Base-by-base conservation (phyloP, 257 asterid genomes). In the Linderniella brevidens region DNA sequence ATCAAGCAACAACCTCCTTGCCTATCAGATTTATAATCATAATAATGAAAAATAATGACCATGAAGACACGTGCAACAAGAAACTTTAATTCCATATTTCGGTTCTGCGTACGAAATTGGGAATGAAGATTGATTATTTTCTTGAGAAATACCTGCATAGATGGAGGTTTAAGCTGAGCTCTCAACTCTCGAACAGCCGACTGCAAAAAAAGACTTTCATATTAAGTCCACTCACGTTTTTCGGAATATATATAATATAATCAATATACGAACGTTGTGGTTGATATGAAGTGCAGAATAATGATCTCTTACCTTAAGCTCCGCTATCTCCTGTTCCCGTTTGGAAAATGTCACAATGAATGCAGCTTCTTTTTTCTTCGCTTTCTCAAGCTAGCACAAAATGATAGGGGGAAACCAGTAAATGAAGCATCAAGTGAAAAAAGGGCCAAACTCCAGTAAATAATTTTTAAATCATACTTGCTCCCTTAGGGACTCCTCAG, bases 281-380 rank as follows among this genome's bases (percentile, higher is more conserved):
- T 46, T n/a, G 52, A 4, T 42, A 41, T 42, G 8, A 56, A 53
- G 36, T 42, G 36, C 16, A 35, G 52, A 0, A 36, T 35, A 41
- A 25, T 43, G n/a, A 60, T 36, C 54, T 54, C 67, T 48, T 51
- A 80, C 98, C 98, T 88, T 90, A 75, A 90, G 65, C 58, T 90
- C 98, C 60, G 98, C 92, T 68, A 90, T 90, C 81, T 90, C 98
- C 68, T 81, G 98, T 71, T 90, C 98, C 55, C 98, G 79, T 64
- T 90, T 90, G n/a, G 94, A 93, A 75, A 90, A 84, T 36, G 95
- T 85, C 56, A 90, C 88, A 52, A 90, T 85, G 69, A 87, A 83
- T 49, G 94, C 98, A 50, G 93, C 95, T 68, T 90, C 98, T 63
- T 85, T 90, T 64, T 81, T 85, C 81, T 79, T 90, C 35, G 94